A percentile compares a stretch with the other conserved stretches of the same genome.
phyloP scores from a whole-genome alignment of 2,329 filamentous ascomycete species.

The Fusarium musae region DNA sequence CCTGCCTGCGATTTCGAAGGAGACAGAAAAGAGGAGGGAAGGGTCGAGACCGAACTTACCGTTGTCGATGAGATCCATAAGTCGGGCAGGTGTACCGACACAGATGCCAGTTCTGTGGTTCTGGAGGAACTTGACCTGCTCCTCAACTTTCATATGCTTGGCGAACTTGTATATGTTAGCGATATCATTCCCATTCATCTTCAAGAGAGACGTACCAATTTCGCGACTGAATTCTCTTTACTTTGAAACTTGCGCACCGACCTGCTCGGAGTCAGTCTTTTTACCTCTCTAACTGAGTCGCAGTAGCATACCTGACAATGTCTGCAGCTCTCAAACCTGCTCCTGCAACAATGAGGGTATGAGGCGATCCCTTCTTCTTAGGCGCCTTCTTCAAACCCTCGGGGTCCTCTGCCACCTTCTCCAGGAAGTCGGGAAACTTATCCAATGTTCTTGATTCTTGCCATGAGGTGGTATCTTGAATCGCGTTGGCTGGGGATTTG shows the following conservation, averaged over 20 bases:
- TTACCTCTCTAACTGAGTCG: no score
- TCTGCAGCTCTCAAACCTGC: constrained; percentile 90
- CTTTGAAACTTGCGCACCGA: constrained; percentile 81
- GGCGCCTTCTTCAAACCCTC: constrained; percentile 71
- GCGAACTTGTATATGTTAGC: constrained; percentile 69
- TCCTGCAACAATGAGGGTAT: constrained; percentile 88
- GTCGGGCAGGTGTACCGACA: constrained; percentile 86
- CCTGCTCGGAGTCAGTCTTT: constrained; percentile 54
- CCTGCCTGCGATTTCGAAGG: not conserved
- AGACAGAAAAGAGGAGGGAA: not conserved
- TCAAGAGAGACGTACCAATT: constrained; percentile 65
- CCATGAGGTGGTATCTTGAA: constrained; percentile 84
- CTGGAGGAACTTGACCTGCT: constrained; percentile 81
- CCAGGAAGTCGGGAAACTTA: constrained; percentile 82
- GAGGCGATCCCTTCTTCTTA: constrained; percentile 76
- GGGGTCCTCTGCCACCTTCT: constrained; percentile 69
- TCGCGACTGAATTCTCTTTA: constrained; percentile 82
- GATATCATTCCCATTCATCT: no score
- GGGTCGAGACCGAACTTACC: constrained; percentile 61
- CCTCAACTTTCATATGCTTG: constrained; percentile 96
- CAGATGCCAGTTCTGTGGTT: constrained; percentile 80
- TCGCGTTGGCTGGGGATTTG: constrained; percentile 68
- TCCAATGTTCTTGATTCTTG: constrained; percentile 72
- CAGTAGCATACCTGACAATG: constrained; percentile 70
- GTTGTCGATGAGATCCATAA: constrained; percentile 84